Evolutionary conservation across 352 stramenopile genomes (phyloP), one percentile per base, ranked within the genome.

Genomic region (Phytophthora vignae): DNA sequence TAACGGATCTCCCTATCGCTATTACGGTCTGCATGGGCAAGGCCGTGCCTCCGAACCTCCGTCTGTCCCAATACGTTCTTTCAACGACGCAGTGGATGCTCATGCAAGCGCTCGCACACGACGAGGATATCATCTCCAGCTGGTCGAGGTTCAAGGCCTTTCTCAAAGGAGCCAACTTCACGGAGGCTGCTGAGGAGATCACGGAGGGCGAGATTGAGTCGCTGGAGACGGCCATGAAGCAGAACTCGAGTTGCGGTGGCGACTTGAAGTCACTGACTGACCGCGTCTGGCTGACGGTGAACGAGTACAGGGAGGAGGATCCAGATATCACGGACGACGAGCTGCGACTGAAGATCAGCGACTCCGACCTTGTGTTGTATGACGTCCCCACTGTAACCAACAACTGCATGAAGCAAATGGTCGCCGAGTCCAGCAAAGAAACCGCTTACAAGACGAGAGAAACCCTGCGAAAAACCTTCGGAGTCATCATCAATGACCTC

Each of bases 351-450:
- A 54, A 64, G n/a, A 48, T 88, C 22, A 68, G 74, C 14, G 75
- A 85, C 29, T 82, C 81, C 56, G 46, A 82, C n/a, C 52, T 87
- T 8, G 71, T 87, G 15, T 53, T 85, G n/a, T 76, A 76, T n/a
- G 77, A 89, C 21, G 73, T 88, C 31, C 74, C 83, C 4, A 74
- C 60, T 0, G 70, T 84, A 2, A 83, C 78, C 2, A 68, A 73
- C 25, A 74, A 71, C 38, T 91, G 81, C 60, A 73, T 82, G 50
- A 33, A 33, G 29, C 29, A 33, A 33, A 33, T 33, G 29, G 29
- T 33, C 29, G 29, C 29, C 29, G 29, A 33, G 29, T 33, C 29
- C 29, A 33, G 29, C 29, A 9, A 10, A 9, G 29, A 33, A 5
- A 33, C 29, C 29, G 27, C 29, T 5, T 33, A 33, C 29, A 33